Evolutionary conservation across 2,329 filamentous ascomycete species (phyloP).

Genomic region (Alternaria viburni): DNA sequence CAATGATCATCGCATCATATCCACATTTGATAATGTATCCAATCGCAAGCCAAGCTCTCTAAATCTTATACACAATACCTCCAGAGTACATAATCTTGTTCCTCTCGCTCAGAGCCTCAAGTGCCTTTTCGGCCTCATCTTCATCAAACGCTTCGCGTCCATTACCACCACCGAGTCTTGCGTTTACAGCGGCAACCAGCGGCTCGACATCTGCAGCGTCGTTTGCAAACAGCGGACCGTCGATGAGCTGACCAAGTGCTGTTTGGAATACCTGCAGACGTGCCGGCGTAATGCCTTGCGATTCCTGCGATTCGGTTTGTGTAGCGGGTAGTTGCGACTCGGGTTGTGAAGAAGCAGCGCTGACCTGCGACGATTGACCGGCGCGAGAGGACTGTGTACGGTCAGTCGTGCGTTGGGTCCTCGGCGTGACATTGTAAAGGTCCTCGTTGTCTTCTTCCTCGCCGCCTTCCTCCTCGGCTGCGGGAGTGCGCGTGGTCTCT

Average conservation of each 20-base stretch:
- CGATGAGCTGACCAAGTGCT: conserved; percentile 81
- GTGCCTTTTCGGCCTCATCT: conserved; percentile 75
- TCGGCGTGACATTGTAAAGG: conserved; percentile 60
- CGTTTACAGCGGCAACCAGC: conserved; percentile 81
- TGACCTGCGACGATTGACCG: conserved; percentile 62
- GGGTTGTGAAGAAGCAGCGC: conserved; percentile 80
- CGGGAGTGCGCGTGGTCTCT: conserved; percentile 38
- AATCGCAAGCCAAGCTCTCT: not conserved
- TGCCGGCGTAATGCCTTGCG: conserved; percentile 62
- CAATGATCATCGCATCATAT: not conserved
- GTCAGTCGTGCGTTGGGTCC: conserved; percentile 53
- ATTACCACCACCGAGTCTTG: conserved; percentile 65
- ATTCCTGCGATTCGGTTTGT: conserved; percentile 51
- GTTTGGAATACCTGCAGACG: conserved; percentile 78
- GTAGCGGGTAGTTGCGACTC: conserved; percentile 71
- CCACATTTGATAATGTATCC: not conserved
- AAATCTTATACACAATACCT: conserved; percentile 59
- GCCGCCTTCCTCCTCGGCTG: conserved; percentile 48
- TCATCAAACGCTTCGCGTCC: conserved; percentile 67
- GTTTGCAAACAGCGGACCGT: conserved; percentile 82
- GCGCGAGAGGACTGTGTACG: conserved; percentile 42
- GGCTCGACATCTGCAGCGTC: conserved; percentile 79
- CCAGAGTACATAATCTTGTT: conserved; percentile 82
- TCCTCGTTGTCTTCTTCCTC: conserved; percentile 63
- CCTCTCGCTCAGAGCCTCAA: conserved; percentile 78